Conservation (phyloP, 2,329 filamentous ascomycete genomes). For the Aspergillus puulaauensis region DNA sequence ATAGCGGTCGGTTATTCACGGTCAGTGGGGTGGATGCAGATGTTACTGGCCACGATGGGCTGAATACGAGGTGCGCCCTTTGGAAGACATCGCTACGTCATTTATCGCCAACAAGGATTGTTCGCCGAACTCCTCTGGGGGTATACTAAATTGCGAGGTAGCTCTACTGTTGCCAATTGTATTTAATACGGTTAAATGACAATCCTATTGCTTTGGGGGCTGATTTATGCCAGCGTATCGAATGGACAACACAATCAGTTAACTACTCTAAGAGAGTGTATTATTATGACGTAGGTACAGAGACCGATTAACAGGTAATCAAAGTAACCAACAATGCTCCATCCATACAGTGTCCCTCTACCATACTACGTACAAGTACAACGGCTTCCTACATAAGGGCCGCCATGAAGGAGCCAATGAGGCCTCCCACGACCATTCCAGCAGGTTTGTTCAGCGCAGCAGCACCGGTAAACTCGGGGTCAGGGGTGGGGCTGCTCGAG, state of each 20-base stretch:
- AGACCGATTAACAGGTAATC: no score
- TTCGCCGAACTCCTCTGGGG: no score
- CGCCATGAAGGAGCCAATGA: neutral
- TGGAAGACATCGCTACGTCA: neutral
- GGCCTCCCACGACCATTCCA: neutral
- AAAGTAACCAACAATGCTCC: no score
- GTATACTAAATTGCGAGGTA: rapidly evolving
- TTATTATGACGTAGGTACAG: no score
- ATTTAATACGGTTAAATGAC: no score
- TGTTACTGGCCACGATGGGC: neutral
- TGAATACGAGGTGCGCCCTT: neutral
- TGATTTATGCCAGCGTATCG: no score
- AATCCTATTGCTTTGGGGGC: no score
- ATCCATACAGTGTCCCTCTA: no score
- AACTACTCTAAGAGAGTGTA: no score
- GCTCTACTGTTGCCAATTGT: no score
- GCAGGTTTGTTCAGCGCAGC: neutral
- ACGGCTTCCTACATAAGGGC: neutral
- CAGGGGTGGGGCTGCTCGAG: neutral
- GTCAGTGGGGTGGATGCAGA: neutral
- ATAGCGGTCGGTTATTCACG: neutral
- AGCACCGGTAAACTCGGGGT: neutral
- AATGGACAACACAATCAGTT: no score
- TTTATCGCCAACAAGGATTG: no score
- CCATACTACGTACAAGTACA: neutral